Conservation (phyloP, 176 grass and related monocot species). For the Oryza meyeriana region DNA sequence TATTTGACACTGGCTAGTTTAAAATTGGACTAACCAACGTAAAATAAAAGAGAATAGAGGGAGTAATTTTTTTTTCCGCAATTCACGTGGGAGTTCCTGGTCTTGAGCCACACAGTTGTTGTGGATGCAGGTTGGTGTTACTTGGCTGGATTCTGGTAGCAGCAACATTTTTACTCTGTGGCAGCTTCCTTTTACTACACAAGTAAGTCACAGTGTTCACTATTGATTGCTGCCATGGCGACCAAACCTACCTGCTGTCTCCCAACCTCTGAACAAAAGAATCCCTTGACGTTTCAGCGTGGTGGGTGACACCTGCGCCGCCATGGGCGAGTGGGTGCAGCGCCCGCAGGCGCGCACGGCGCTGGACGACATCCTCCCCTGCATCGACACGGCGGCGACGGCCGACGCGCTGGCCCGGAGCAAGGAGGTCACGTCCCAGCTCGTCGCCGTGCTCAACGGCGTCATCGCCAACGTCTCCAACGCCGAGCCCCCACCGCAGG, state of each 20-base stretch:
- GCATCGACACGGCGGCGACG: slow-evolving; percentile 43
- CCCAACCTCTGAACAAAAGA: background rate
- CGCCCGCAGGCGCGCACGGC: slow-evolving; percentile 51
- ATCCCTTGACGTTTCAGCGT: slow-evolving; percentile 26
- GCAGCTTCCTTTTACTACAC: slow-evolving; percentile 73
- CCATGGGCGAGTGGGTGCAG: slow-evolving; percentile 65
- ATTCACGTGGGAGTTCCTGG: too few species aligned
- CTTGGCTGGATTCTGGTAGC: slow-evolving; percentile 67
- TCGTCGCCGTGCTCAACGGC: slow-evolving; percentile 50
- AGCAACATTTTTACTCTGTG: slow-evolving; percentile 57
- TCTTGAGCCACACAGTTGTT: background rate
- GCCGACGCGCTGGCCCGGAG: slow-evolving; percentile 44
- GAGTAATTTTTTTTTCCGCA: too few species aligned
- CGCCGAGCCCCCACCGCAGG: background rate
- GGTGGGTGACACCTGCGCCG: slow-evolving; percentile 53
- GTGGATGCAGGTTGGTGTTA: slow-evolving; percentile 52
- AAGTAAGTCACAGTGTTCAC: slow-evolving; percentile 46
- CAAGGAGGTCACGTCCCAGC: slow-evolving; percentile 58
- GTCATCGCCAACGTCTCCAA: slow-evolving; percentile 47
- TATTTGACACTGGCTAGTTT: too few species aligned
- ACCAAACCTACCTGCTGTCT: background rate
- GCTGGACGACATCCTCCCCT: slow-evolving; percentile 65
- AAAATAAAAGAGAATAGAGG: too few species aligned
- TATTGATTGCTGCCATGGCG: background rate
- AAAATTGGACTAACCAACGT: too few species aligned